These are phyloP conservation scores for Osmanthus fragrans DNA, from an alignment of 257 asterid genomes.

Conservation along the genomic window DNA sequence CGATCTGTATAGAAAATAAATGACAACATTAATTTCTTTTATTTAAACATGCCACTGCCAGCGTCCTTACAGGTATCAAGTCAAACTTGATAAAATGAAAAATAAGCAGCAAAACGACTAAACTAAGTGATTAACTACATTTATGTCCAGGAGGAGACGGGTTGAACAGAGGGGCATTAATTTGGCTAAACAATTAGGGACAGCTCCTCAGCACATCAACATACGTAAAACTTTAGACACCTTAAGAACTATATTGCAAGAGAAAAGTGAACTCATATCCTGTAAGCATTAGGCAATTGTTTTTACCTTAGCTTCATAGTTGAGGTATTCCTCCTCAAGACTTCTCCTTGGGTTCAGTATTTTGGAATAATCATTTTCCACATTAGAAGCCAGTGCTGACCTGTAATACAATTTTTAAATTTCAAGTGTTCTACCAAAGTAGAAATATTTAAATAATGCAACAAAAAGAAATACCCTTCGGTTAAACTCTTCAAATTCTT, in stretches of 20 bases:
- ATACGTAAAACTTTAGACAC: neutral
- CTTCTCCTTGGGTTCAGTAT: slow-evolving; percentile 60
- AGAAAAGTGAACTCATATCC: neutral
- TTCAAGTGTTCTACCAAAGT: slow-evolving; percentile 2
- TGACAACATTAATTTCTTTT: neutral
- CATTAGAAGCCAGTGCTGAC: slow-evolving; percentile 40
- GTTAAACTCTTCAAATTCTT: slow-evolving; percentile 75
- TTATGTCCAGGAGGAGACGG: slow-evolving; percentile 1
- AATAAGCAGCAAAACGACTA: neutral
- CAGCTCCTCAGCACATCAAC: slow-evolving; percentile 1
- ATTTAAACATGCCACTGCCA: neutral
- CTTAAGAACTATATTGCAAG: neutral
- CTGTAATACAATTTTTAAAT: slow-evolving; percentile 40
- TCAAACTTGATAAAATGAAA: neutral
- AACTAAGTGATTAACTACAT: neutral
- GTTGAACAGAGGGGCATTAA: neutral
- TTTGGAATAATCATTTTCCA: slow-evolving; percentile 48
- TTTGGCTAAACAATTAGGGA: slow-evolving; percentile 4
- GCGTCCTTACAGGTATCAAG: neutral
- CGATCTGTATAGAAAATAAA: slow-evolving; percentile 49
- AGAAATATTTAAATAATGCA: slow-evolving; percentile 14
- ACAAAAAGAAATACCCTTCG: slow-evolving; percentile 53
- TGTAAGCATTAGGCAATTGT: neutral
- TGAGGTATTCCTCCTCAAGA: slow-evolving; percentile 96
- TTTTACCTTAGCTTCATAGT: slow-evolving; percentile 82